Evolutionary conservation across 2,329 filamentous ascomycete species (phyloP).

Genomic region (Cercospora janseana): DNA sequence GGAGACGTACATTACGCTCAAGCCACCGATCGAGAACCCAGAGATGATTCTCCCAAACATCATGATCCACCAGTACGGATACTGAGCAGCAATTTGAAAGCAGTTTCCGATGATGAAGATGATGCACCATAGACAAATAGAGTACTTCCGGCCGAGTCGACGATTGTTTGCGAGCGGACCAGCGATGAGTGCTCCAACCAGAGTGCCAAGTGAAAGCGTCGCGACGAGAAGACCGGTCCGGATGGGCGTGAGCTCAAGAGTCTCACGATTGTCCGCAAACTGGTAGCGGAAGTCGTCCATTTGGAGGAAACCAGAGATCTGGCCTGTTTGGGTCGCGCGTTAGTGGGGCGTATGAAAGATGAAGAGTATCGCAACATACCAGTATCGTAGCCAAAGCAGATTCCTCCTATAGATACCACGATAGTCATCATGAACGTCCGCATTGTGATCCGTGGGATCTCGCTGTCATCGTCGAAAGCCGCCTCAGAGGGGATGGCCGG

Average conservation of each 20-base stretch:
- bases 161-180: conserved; percentile 58
- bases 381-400: conserved; percentile 37
- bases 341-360: too few relatives aligned
- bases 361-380: background rate
- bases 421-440: conserved; percentile 34
- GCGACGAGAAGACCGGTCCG: conserved; percentile 62
- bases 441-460: conserved; percentile 20
- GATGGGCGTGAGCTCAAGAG: conserved; percentile 51
- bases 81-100: conserved; percentile 60
- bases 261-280: conserved; percentile 48
- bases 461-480: conserved; percentile 21
- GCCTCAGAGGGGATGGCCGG: conserved; percentile 13
- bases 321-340: conserved; percentile 47
- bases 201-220: conserved; percentile 56
- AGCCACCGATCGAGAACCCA: conserved; percentile 61
- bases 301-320: conserved; percentile 59
- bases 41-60: conserved; percentile 62
- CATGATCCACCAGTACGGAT: conserved; percentile 58
- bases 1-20: too few relatives aligned
- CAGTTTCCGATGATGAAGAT: conserved; percentile 62
- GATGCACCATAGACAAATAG: conserved; percentile 60
- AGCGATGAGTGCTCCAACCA: conserved; percentile 56
- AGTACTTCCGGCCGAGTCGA: conserved; percentile 56
- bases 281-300: conserved; percentile 57
- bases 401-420: conserved; percentile 36